These are phyloP conservation scores for Nidularia pulvinata DNA, from an alignment of 768 basidiomycete species.

Conservation along the genomic window DNA sequence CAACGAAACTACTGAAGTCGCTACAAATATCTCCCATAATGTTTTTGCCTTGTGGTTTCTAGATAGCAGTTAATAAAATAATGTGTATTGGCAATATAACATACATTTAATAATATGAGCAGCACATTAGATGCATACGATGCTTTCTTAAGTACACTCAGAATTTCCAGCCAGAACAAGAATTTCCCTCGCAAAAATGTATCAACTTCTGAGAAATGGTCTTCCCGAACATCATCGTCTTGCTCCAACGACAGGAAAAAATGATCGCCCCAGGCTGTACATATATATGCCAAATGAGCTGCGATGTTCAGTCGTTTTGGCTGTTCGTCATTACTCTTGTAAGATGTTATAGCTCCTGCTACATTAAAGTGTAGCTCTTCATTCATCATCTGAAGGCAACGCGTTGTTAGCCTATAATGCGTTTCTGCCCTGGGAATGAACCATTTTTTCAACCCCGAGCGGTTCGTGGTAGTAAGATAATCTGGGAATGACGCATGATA, in stretches of 20 bases:
- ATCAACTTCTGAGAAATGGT: background rate
- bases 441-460: background rate
- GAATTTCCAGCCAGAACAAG: constrained; percentile 13
- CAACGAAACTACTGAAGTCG: background rate
- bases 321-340: background rate
- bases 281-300: background rate
- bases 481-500: background rate
- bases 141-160: constrained; percentile 6
- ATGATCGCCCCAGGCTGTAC: background rate
- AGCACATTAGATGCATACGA: background rate
- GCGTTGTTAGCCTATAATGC: background rate
- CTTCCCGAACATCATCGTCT: background rate
- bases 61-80: constrained; percentile 3
- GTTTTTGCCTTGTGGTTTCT: constrained; percentile 1
- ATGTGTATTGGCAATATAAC: background rate
- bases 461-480: background rate
- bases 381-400: background rate
- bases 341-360: background rate
- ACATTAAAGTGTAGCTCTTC: background rate
- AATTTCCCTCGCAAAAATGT: constrained; percentile 4
- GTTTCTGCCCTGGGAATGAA: background rate
- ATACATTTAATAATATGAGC: background rate
- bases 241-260: background rate
- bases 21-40: background rate
- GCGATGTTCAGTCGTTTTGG: background rate